Percentiles rank a stretch among this genome's conserved stretches.
These are phyloP conservation scores for Blastobotrys attinorum DNA, from an alignment of 805 yeast genomes.

Conservation along the genomic window DNA sequence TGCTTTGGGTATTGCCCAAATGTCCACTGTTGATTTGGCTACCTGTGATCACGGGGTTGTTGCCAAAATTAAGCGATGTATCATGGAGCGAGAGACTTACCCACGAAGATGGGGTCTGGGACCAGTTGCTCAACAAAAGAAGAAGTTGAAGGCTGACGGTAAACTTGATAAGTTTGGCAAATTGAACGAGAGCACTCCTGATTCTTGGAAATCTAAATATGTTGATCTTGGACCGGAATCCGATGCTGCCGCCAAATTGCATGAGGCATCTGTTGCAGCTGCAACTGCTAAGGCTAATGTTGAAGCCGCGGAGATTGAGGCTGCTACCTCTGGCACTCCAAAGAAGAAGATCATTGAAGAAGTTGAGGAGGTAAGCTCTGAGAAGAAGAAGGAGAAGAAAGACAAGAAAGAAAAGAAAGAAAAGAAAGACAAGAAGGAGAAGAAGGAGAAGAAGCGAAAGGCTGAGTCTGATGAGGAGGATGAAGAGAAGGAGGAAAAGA, in stretches of 20 bases:
- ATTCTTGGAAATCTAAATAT: slow-evolving; percentile 80
- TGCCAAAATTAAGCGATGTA: slow-evolving; percentile 97
- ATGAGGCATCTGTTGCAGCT: slow-evolving; percentile 25
- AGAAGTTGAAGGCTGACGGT: slow-evolving; percentile 95
- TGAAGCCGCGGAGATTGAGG: slow-evolving; percentile 10
- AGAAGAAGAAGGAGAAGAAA: slow-evolving; percentile 46
- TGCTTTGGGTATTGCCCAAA: slow-evolving; percentile 96
- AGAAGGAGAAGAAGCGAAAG: slow-evolving; percentile 50
- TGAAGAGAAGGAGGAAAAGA: slow-evolving; percentile 47
- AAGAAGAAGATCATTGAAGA: slow-evolving; percentile 17
- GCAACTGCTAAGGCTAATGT: slow-evolving; percentile 16
- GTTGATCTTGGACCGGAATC: slow-evolving; percentile 37
- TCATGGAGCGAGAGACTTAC: slow-evolving; percentile 98
- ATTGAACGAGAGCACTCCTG: slow-evolving; percentile 89
- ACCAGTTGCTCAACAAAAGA: slow-evolving; percentile 97
- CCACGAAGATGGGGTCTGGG: slow-evolving; percentile 99
- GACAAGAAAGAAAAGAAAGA: slow-evolving; percentile 45
- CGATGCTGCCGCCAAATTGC: slow-evolving; percentile 16
- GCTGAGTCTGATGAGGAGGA: slow-evolving; percentile 44
- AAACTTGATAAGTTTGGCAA: slow-evolving; percentile 95
- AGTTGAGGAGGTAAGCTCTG: slow-evolving; percentile 29
- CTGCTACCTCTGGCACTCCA: slow-evolving; percentile 16
- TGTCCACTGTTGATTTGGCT: slow-evolving; percentile 96
- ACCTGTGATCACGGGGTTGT: slow-evolving; percentile 98
- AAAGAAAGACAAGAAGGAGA: slow-evolving; percentile 54